Base-by-base conservation (phyloP, 768 basidiomycete genomes). In the Lactarius trivialis region DNA sequence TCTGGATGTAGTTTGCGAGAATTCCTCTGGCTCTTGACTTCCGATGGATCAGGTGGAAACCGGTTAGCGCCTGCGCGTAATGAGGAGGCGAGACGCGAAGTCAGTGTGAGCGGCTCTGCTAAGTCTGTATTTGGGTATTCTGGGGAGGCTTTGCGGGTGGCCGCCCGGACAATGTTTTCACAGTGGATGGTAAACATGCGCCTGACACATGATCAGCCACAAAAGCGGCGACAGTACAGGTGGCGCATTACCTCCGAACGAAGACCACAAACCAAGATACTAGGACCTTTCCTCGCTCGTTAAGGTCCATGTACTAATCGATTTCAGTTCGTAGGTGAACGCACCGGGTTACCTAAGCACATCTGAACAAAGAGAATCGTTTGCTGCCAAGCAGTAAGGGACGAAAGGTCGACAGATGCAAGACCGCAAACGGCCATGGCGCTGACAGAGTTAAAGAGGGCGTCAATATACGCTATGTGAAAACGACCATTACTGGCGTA, bases 201-300 rank as follows among this genome's bases (percentile, higher is more conserved):
- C 54, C 66, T 67, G 32, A 54, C 32, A 65, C 50, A 28, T 50
- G 37, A 56, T 17, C 24, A 48, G 36, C 1, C 7, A 24, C 26
- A 6, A 15, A 26, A 7, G 32, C 24, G 3, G 49, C 53, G 41
- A 62, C 55, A 28, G 51, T 48, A 34, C 36, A 26, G 48, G 48
- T n/a, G 14, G 34, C 56, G 59, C 59, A 79, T 65, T 53, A 89
- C 88, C 83, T 85, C 60, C 93, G 81, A 61, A 86, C 81, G 61
- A 85, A 82, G 30, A 96, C 91, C 73, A 91, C 89, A 61, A 91
- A 77, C 87, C 91, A 91, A 0, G 91, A 91, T 7, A 93, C 82
- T 15, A 85, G 69, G 41, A 92, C 83, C 85, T 92, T 56, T n/a
- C 52, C 12, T 19, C 45, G 12, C 19, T n/a, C 26, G 14, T n/a